These are phyloP conservation scores for Pezicula neosporulosa DNA, from an alignment of 2,329 filamentous ascomycete species.

Conservation along the genomic window DNA sequence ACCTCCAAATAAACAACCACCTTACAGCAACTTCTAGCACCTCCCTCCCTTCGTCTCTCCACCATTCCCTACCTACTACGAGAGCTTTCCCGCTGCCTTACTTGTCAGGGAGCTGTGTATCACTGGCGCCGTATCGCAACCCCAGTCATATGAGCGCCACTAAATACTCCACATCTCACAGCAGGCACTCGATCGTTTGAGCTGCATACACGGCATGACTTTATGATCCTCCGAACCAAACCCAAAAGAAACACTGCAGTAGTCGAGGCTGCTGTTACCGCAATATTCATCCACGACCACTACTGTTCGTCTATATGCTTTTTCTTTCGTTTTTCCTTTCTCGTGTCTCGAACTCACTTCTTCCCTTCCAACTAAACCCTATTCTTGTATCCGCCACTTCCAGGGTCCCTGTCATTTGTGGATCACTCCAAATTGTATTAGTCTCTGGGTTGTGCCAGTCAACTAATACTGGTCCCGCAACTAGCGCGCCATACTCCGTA, in stretches of 20 bases:
- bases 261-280: neutral
- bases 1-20: too few relatives aligned
- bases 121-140: too few relatives aligned
- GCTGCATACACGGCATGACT: neutral
- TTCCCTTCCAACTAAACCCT: neutral
- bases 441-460: slow-evolving; percentile 4
- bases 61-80: too few relatives aligned
- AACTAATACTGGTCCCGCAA: too few relatives aligned
- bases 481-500: too few relatives aligned
- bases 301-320: slow-evolving; percentile 1
- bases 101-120: too few relatives aligned
- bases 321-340: neutral
- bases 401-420: neutral
- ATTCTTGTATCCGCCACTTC: neutral
- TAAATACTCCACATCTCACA: neutral
- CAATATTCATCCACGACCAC: neutral
- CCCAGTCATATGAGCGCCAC: too few relatives aligned
- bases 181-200: neutral
- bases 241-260: neutral
- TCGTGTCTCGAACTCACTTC: neutral
- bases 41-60: too few relatives aligned
- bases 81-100: too few relatives aligned
- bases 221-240: neutral
- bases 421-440: neutral
- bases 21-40: too few relatives aligned